Conservation (phyloP, 495 filamentous ascomycete species). For the Parathielavia appendiculata region DNA sequence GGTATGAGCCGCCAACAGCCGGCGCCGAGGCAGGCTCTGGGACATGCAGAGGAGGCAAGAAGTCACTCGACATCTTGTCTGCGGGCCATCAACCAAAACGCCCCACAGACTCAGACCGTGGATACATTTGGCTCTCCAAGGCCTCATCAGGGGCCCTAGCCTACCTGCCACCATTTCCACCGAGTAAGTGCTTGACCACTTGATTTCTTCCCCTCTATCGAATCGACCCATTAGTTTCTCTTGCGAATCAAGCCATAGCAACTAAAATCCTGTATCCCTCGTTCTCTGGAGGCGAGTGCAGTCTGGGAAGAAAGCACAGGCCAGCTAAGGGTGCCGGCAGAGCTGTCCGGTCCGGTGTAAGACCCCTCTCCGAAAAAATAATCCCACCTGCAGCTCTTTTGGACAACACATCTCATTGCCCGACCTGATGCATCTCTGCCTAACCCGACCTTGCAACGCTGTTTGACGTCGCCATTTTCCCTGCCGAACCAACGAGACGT, state of each 20-base stretch:
- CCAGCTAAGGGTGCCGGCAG: slow-evolving; percentile 1
- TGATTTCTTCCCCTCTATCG: not conserved
- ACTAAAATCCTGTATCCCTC: not conserved
- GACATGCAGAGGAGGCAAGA: slow-evolving; percentile 1
- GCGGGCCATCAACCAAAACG: slow-evolving; percentile 7
- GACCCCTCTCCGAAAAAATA: slow-evolving; percentile 20
- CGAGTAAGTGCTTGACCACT: slow-evolving; percentile 2
- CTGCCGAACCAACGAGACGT: slow-evolving; percentile 32
- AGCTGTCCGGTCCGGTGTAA: slow-evolving; percentile 8
- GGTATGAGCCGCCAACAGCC: slow-evolving; percentile 17
- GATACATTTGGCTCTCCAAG: not conserved
- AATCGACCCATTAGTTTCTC: slow-evolving; percentile 9
- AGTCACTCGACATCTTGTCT: not conserved
- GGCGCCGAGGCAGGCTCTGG: slow-evolving; percentile 10
- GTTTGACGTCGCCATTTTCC: slow-evolving; percentile 29
- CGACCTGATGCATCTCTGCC: slow-evolving; percentile 49
- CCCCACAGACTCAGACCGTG: slow-evolving; percentile 10
- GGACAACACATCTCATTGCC: slow-evolving; percentile 45
- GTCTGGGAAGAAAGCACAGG: slow-evolving; percentile 11
- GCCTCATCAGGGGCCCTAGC: not conserved
- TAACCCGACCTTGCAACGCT: slow-evolving; percentile 41
- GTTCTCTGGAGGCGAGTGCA: not conserved
- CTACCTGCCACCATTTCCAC: slow-evolving; percentile 5
- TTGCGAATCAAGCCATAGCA: slow-evolving; percentile 4
- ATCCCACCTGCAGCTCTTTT: slow-evolving; percentile 31